phyloP scores from a whole-genome alignment of 192 early-diverging fungal species.

The Spizellomyces punctatus region DNA sequence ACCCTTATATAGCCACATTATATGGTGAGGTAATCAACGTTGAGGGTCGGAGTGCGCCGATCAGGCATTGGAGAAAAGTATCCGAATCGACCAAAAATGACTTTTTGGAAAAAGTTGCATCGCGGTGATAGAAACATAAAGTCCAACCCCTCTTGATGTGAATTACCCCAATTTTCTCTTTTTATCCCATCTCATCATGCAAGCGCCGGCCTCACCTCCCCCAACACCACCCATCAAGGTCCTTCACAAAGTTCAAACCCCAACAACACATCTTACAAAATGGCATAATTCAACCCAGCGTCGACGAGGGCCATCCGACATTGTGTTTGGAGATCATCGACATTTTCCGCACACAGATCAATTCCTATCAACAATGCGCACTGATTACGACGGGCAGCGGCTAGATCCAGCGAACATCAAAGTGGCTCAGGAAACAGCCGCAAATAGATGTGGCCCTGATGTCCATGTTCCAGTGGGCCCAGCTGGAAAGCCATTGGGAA shows the following conservation, averaged over 20 bases:
- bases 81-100: no score
- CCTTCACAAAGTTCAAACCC: conserved; percentile 22
- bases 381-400: conserved; percentile 18
- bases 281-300: not conserved
- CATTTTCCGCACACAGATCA: conserved; percentile 12
- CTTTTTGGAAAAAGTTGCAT: no score
- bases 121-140: no score
- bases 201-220: not conserved
- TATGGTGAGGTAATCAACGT: no score
- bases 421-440: no score
- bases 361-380: conserved; percentile 38
- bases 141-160: no score
- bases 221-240: conserved; percentile 12
- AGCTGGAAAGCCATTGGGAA: conserved; percentile 43
- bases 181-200: no score
- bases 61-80: no score
- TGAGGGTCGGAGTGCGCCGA: no score
- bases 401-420: no score
- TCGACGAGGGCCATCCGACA: conserved; percentile 43
- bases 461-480: conserved; percentile 7
- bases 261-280: not conserved
- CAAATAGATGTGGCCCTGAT: not conserved
- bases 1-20: no score
- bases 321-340: conserved; percentile 44
- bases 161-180: no score